Evolutionary conservation across 176 grass and related monocot genomes (phyloP).

Genomic region (Musa acuminata): DNA sequence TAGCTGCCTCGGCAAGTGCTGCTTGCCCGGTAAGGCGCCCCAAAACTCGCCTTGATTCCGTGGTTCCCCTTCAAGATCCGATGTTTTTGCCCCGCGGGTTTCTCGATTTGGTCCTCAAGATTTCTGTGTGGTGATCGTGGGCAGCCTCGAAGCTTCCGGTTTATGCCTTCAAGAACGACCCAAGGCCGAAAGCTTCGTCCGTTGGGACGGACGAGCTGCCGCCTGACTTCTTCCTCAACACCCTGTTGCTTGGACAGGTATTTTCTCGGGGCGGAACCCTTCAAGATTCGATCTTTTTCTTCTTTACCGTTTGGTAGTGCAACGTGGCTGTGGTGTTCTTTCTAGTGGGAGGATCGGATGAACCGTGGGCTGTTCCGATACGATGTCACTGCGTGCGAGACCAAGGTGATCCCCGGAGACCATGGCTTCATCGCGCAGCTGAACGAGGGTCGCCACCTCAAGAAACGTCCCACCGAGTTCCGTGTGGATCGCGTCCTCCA

Average conservation of each 20-base stretch:
- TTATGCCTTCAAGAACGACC: conserved; percentile 43
- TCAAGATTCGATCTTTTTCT: not conserved
- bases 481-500: conserved; percentile 67
- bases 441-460: conserved; percentile 89
- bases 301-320: not conserved
- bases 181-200: not conserved
- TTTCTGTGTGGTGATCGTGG: conserved; percentile 4
- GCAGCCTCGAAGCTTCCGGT: conserved; percentile 76
- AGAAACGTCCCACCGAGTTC: conserved; percentile 93
- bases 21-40: conserved; percentile 51
- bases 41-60: not conserved
- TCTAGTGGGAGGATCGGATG: conserved; percentile 89
- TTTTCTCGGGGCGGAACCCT: not conserved
- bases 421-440: conserved; percentile 89
- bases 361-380: conserved; percentile 70
- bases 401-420: conserved; percentile 79
- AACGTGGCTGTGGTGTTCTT: not conserved
- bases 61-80: not conserved
- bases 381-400: conserved; percentile 90
- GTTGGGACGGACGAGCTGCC: conserved; percentile 17
- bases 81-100: not conserved
- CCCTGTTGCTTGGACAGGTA: conserved; percentile 78
- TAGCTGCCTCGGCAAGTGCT: conserved; percentile 88
- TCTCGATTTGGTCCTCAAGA: conserved; percentile 1
- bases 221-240: conserved; percentile 45